Conservation (phyloP, 2,329 filamentous ascomycete genomes). For the Colletotrichum camelliae region DNA sequence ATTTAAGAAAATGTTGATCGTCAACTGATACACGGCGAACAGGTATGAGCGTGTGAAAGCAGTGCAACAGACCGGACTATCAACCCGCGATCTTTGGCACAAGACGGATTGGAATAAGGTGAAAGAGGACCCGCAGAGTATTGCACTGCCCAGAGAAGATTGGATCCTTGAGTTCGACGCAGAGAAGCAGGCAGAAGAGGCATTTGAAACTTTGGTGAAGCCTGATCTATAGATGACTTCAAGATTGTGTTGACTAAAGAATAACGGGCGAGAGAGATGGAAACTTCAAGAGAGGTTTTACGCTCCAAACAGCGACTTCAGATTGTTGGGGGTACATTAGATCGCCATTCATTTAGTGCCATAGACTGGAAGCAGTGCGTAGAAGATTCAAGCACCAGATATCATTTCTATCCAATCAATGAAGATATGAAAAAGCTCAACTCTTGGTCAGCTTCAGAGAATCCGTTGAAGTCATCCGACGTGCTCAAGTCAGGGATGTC, state of each 20-base stretch:
- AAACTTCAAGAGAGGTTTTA: accelerated
- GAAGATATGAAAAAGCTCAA: neutral
- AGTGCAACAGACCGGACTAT: neutral
- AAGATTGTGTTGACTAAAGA: neutral
- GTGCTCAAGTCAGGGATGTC: neutral
- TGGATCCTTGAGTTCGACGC: neutral
- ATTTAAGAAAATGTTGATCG: accelerated
- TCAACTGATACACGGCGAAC: neutral
- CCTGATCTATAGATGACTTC: neutral
- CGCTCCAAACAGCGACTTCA: neutral
- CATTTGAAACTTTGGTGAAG: neutral
- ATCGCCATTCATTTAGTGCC: neutral
- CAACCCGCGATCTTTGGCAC: neutral
- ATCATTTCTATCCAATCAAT: neutral
- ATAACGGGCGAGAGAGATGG: neutral
- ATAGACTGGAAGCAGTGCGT: neutral
- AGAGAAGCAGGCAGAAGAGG: neutral
- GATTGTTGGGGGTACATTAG: accelerated
- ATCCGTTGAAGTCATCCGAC: neutral
- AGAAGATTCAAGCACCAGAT: neutral
- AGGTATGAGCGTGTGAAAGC: neutral
- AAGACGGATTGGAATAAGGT: neutral
- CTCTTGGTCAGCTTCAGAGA: neutral
- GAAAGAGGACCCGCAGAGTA: neutral
- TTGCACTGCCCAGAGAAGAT: neutral